A percentile compares a stretch with the other conserved stretches of the same genome.
These are phyloP conservation scores for Zymoseptoria ardabiliae DNA, from an alignment of 2,329 filamentous ascomycete species.

Conservation along the genomic window DNA sequence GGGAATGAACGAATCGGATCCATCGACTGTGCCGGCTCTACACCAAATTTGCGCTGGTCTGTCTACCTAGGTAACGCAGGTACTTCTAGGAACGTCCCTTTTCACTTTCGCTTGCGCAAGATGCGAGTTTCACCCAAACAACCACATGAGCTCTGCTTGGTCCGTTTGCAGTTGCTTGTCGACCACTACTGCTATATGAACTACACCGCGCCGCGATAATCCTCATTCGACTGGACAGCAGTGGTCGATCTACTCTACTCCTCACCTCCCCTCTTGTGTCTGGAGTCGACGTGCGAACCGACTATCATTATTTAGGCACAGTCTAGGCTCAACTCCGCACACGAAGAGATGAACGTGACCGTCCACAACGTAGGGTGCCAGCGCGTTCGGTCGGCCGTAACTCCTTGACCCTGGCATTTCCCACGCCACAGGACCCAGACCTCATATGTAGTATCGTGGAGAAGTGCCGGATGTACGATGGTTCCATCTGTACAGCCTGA, in stretches of 20 bases:
- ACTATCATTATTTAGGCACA: not conserved
- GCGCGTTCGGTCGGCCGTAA: too few species aligned
- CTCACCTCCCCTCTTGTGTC: not conserved
- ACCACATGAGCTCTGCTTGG: too few species aligned
- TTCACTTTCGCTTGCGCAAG: not conserved
- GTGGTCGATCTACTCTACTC: not conserved
- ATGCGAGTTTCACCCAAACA: not conserved
- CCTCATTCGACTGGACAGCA: not conserved
- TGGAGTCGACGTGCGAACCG: not conserved
- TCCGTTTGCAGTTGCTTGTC: too few species aligned
- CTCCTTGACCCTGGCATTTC: too few species aligned
- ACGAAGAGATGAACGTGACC: too few species aligned
- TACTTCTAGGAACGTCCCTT: not conserved
- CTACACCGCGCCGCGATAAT: not conserved
- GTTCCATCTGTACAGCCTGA: too few species aligned
- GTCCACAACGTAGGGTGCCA: too few species aligned
- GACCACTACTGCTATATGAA: too few species aligned
- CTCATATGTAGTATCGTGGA: too few species aligned
- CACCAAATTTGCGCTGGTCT: not conserved
- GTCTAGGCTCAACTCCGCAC: not conserved
- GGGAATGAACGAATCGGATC: not conserved
- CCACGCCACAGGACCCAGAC: too few species aligned
- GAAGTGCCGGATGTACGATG: too few species aligned
- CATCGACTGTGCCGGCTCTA: not conserved
- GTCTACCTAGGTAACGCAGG: not conserved